A percentile compares a stretch with the other conserved stretches of the same genome.
phyloP scores from a whole-genome alignment of 345 rosid species.

The Corchorus olitorius region DNA sequence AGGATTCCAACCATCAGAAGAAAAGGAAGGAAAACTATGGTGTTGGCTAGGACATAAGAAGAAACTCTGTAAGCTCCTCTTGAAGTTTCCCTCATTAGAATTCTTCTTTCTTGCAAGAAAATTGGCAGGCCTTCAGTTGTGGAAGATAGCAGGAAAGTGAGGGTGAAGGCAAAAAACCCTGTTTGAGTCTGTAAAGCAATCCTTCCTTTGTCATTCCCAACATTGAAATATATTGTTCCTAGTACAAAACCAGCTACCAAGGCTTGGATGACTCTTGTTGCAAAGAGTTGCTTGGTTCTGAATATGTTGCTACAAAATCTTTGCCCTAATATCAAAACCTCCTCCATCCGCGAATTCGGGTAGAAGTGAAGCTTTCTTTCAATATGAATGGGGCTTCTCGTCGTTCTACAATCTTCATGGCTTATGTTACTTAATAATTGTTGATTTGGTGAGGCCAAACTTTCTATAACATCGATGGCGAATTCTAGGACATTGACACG shows the following conservation, averaged over 20 bases:
- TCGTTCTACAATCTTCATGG: background rate
- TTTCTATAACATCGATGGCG: conserved; percentile 69
- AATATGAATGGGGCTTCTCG: background rate
- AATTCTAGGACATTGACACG: conserved; percentile 84
- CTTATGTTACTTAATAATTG: conserved; percentile 16
- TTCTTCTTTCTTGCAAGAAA: conserved; percentile 81
- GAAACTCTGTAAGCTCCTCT: conserved; percentile 77
- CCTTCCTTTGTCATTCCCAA: conserved; percentile 50
- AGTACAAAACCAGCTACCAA: conserved; percentile 70
- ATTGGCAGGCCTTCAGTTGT: conserved; percentile 90
- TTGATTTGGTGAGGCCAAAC: conserved; percentile 30
- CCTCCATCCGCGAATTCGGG: conserved; percentile 52
- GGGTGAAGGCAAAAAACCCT: conserved; percentile 86
- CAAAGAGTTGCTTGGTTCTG: conserved; percentile 80
- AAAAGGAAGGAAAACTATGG: conserved; percentile 72
- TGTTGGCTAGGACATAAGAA: conserved; percentile 72
- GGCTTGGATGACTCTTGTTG: conserved; percentile 76
- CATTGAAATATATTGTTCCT: conserved; percentile 73
- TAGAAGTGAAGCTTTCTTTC: conserved; percentile 41
- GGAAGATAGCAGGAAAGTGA: conserved; percentile 84
- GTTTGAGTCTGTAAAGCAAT: conserved; percentile 56
- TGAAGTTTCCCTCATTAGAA: conserved; percentile 74
- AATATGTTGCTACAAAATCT: conserved; percentile 82
- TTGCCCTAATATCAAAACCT: conserved; percentile 65
- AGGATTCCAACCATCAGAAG: conserved; percentile 65